Conservation (phyloP, 2,329 filamentous ascomycete genomes). For the Colletotrichum phormii region DNA sequence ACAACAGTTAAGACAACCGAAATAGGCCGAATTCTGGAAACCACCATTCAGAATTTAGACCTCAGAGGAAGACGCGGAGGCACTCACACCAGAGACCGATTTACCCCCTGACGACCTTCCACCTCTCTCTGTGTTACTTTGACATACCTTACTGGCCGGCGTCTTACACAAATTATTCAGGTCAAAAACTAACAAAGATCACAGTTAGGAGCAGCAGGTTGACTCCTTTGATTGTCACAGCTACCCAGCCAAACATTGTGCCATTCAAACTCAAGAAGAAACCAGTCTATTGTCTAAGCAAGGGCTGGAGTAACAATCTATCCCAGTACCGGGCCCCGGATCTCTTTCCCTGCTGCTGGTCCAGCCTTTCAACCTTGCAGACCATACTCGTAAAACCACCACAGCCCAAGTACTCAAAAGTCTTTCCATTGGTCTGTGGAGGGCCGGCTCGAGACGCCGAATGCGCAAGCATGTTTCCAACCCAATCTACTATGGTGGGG, state of each 20-base stretch:
- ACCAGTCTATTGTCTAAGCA: background rate
- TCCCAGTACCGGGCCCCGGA: background rate
- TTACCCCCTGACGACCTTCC: no score
- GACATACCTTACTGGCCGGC: no score
- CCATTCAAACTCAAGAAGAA: background rate
- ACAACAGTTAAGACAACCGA: background rate
- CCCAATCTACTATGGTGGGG: background rate
- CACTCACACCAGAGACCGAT: no score
- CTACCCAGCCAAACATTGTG: no score
- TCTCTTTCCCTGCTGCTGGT: background rate
- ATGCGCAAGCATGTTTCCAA: background rate
- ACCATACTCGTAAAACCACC: background rate
- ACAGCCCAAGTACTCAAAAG: no score
- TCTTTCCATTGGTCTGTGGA: no score
- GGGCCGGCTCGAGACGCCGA: background rate
- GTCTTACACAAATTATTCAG: background rate
- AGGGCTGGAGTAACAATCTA: background rate
- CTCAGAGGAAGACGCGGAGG: background rate
- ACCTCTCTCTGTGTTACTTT: no score
- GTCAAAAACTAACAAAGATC: background rate
- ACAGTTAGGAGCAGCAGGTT: background rate
- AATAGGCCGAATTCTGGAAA: no score
- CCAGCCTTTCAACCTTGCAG: background rate
- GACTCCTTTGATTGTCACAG: background rate
- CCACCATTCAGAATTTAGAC: background rate